Conservation (phyloP, 73 alveolate species). For the Tetrahymena malaccensis region DNA sequence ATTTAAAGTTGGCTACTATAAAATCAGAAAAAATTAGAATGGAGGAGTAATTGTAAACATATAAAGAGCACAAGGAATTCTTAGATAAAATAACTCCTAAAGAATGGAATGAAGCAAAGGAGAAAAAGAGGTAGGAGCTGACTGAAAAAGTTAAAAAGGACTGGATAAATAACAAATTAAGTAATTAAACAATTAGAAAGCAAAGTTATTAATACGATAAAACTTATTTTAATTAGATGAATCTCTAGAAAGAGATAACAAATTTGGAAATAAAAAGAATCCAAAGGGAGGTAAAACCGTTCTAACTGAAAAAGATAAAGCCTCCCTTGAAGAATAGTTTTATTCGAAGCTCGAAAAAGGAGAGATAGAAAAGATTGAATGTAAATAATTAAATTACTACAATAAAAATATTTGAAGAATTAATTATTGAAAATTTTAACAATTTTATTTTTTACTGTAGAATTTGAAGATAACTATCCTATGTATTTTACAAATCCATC, state of each 20-base stretch:
- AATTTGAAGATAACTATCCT: constrained; percentile 33
- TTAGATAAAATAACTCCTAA: constrained; percentile 39
- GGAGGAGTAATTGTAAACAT: constrained; percentile 27
- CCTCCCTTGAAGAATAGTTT: neutral
- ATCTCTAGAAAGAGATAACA: neutral
- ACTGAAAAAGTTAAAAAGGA: constrained; percentile 6
- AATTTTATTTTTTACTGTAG: neutral
- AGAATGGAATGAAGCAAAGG: constrained; percentile 42
- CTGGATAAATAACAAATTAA: neutral
- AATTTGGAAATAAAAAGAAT: neutral
- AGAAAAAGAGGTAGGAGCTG: constrained; percentile 7
- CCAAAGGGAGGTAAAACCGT: neutral
- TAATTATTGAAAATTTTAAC: too few relatives aligned
- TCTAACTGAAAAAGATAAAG: neutral
- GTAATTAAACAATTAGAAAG: neutral
- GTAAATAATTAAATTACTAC: neutral
- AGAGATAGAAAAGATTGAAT: neutral
- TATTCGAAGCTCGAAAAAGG: neutral
- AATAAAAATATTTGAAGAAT: neutral
- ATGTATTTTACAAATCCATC: constrained; percentile 35
- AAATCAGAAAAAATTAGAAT: constrained; percentile 31
- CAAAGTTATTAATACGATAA: neutral
- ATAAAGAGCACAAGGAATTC: constrained; percentile 35
- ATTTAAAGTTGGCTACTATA: constrained; percentile 20
- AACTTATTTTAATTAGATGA: neutral